Evolutionary conservation across 2,329 filamentous ascomycete genomes (phyloP).

Genomic region (Alternaria sp.): DNA sequence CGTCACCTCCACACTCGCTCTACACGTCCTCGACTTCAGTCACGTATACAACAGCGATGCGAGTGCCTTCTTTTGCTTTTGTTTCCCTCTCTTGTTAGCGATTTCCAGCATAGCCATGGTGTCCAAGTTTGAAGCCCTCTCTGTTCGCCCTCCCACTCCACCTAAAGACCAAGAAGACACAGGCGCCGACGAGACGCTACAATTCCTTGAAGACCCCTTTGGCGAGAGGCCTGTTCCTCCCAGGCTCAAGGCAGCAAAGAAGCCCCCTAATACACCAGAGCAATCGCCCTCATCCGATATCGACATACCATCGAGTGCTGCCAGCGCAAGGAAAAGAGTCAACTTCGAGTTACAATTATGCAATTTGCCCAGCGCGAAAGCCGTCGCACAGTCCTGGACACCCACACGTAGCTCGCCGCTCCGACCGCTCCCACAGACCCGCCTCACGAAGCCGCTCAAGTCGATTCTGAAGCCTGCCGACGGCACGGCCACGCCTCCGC

Average conservation of each 20-base stretch:
- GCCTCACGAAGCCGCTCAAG: slow-evolving; percentile 66
- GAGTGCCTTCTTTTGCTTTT: slow-evolving; percentile 24
- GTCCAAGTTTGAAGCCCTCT: slow-evolving; percentile 57
- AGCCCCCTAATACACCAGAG: slow-evolving; percentile 49
- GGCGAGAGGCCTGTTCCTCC: slow-evolving; percentile 41
- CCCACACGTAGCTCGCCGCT: slow-evolving; percentile 54
- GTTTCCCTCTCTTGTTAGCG: slow-evolving; percentile 33
- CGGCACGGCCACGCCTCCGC: slow-evolving; percentile 49
- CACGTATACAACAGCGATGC: slow-evolving; percentile 37
- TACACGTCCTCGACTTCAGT: slow-evolving; percentile 11
- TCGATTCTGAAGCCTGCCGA: slow-evolving; percentile 82
- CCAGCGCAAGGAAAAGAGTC: slow-evolving; percentile 57
- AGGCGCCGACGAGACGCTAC: slow-evolving; percentile 50
- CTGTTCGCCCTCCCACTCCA: slow-evolving; percentile 65
- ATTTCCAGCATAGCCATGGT: slow-evolving; percentile 52
- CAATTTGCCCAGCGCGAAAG: slow-evolving; percentile 61
- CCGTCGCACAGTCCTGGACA: slow-evolving; percentile 37
- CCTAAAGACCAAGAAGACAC: slow-evolving; percentile 58
- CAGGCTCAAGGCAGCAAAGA: slow-evolving; percentile 33
- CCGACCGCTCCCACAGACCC: slow-evolving; percentile 59
- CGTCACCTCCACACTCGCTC: slow-evolving; percentile 21
- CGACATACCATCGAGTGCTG: slow-evolving; percentile 43
- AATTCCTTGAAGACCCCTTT: slow-evolving; percentile 56
- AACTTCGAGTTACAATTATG: slow-evolving; percentile 71
- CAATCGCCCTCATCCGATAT: slow-evolving; percentile 56